phyloP scores from a whole-genome alignment of 371 early-diverging fungal genomes.

The Saksenaea oblongispora region DNA sequence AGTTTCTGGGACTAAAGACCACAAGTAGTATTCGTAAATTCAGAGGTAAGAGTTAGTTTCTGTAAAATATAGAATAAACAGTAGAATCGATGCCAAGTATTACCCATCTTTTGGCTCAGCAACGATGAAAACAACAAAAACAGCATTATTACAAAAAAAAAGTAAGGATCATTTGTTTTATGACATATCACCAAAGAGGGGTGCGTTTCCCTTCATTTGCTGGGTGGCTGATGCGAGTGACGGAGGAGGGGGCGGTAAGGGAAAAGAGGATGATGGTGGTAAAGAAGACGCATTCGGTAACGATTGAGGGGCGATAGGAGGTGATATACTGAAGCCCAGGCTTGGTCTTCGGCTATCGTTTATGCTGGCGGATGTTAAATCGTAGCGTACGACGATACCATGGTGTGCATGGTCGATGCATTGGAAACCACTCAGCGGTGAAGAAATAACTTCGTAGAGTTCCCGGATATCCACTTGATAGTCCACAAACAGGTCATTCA shows the following conservation, averaged over 20 bases:
- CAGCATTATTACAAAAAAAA: neutral
- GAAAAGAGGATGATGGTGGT: neutral
- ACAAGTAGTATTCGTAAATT: no score
- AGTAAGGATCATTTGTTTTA: neutral
- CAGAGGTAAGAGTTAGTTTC: no score
- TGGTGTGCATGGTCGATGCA: constrained; percentile 27
- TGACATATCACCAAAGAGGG: constrained; percentile 14
- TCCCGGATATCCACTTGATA: constrained; percentile 22
- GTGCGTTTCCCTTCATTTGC: constrained; percentile 3
- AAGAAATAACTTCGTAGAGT: constrained; percentile 19
- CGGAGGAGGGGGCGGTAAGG: constrained; percentile 2
- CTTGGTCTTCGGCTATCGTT: constrained; percentile 10
- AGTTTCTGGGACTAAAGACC: no score
- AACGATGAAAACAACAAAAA: no score
- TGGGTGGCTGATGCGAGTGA: constrained; percentile 6
- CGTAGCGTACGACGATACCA: constrained; percentile 22
- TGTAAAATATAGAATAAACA: no score
- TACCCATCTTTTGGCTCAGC: no score
- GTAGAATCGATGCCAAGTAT: no score
- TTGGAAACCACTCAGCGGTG: constrained; percentile 16
- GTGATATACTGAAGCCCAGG: constrained; percentile 5
- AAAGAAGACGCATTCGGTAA: neutral
- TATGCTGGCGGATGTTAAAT: neutral
- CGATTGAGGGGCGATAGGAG: neutral
- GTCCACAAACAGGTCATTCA: constrained; percentile 27